These are phyloP conservation scores for Colletotrichum zoysiae DNA, from an alignment of 2,329 filamentous ascomycete genomes.

Conservation along the genomic window DNA sequence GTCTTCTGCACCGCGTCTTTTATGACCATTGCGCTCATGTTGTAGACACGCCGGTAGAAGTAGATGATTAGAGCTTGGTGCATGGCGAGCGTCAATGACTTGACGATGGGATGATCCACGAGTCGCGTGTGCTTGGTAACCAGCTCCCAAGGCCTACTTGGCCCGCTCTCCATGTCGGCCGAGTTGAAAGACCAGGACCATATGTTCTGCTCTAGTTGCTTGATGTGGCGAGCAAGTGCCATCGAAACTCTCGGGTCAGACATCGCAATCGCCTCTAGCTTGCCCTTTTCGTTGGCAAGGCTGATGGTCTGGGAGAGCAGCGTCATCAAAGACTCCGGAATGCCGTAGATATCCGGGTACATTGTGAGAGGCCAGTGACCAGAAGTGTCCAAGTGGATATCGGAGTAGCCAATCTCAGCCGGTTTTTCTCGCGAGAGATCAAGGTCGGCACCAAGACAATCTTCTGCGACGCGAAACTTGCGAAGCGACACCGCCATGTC, in stretches of 20 bases:
- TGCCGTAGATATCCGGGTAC: slow-evolving; percentile 59
- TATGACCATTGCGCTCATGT: slow-evolving; percentile 55
- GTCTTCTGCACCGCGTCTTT: slow-evolving; percentile 54
- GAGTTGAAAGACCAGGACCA: slow-evolving; percentile 47
- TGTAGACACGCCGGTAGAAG: slow-evolving; percentile 59
- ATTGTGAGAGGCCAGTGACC: slow-evolving; percentile 56
- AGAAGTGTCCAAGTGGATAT: slow-evolving; percentile 57
- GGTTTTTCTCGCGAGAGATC: slow-evolving; percentile 49
- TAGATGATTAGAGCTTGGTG: slow-evolving; percentile 59
- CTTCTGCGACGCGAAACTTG: slow-evolving; percentile 48
- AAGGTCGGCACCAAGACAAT: slow-evolving; percentile 42
- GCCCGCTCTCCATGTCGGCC: slow-evolving; percentile 30
- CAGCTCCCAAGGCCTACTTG: slow-evolving; percentile 18
- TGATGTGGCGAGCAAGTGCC: slow-evolving; percentile 47
- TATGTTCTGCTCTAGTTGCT: slow-evolving; percentile 50
- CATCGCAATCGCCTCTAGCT: slow-evolving; percentile 44
- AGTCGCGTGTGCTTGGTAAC: slow-evolving; percentile 5
- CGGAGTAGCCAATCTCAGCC: slow-evolving; percentile 57
- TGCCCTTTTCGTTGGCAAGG: slow-evolving; percentile 57
- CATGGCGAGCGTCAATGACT: slow-evolving; percentile 54
- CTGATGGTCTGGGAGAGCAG: slow-evolving; percentile 57
- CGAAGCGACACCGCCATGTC: slow-evolving; percentile 40
- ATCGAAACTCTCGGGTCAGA: slow-evolving; percentile 46
- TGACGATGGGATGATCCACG: slow-evolving; percentile 43
- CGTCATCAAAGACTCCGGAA: slow-evolving; percentile 57